Base-by-base conservation (phyloP, 495 filamentous ascomycete species). In the Paragyromitra xinjiangensis region DNA sequence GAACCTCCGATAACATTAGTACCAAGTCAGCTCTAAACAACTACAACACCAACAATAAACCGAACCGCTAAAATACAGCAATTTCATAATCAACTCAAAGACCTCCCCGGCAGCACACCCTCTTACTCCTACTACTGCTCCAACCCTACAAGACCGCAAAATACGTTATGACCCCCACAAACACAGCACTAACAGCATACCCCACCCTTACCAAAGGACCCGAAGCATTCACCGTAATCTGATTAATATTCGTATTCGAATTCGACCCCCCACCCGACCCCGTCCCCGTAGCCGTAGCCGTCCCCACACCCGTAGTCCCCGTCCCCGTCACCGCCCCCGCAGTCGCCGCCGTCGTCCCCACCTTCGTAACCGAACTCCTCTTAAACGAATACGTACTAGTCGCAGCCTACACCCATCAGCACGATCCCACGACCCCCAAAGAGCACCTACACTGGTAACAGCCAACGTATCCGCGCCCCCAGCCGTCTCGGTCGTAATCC, bases 261-360 rank as follows among this genome's bases (percentile, higher is more conserved):
- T 37, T 37, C 29, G 26, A n/a, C 4, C 16, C 16, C 0, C 5
- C 22, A 9, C 19, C 8, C 19, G 51, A 24, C 22, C n/a, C 53
- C 8, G 24, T 11, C 11, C 7, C 8, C 19, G 53, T 26, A 4
- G 14, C 59, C 12, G 59, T 39, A n/a, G 91, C 12, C 34, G 59
- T 34, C 29, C 29, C 29, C 29, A 34, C 29, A 34, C 29, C 29
- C 1, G 29, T 34, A 34, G 29, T 34, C 3, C 29, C 29, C 29
- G 29, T 34, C 29, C 29, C 29, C 29, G 4, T 3, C 29, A 34
- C 29, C 4, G 3, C 2, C 29, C 29, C 29, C 29, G 29, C 29
- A 2, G 29, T 34, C 29, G 29, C 29, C 29, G 29, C 2, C 29
- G 29, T 29, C 26, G 26, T 29, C 26, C 26, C 26, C 26, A 3